Base-by-base conservation (phyloP, 1,139 yeast genomes). In the Kodamaea sp. region DNA sequence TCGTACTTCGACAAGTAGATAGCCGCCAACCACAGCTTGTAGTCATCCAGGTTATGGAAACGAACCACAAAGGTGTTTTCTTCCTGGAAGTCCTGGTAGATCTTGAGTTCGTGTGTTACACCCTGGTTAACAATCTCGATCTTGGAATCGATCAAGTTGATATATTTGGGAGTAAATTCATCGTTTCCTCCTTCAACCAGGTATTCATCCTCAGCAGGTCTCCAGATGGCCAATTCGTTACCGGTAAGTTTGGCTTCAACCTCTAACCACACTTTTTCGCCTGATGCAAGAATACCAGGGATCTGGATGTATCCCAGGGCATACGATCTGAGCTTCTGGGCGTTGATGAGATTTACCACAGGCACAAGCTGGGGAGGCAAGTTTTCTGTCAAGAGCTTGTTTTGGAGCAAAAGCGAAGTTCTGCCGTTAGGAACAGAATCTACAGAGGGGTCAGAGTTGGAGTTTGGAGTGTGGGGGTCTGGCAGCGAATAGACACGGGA, bases 171-270 rank as follows among this genome's bases (percentile, higher is more conserved):
- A 30, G 61, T 59, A 39, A 57, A 57, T 29, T 68, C 72, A 37
- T 63, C 66, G 41, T 55, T 43, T 4, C 54, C 57, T 32, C 42
- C 39, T 13, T 52, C 63, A 7, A 45, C 46, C n/a, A 42, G 42
- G 24, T 37, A 53, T 10, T 53, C 59, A 6, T 47, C 56, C 11
- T 48, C 47, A 7, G 63, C 55, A 23, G 67, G 57, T 33, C 67
- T 57, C 76, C 78, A 73, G 29, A 75, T 62, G 3, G 74, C 64
- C 44, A 77, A 62, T 48, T 77, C 82, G 26, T 64, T 67, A 21
- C 83, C 83, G 10, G 72, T 63, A 39, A 77, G 55, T 44, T 71
- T 70, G 21, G 70, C 73, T 35, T 69, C 72, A 1, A 66, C 73
- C 32, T 59, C 63, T 12, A 60, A 38, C 71, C 72, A 67, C 8